These are phyloP conservation scores for Adansonia grandidieri DNA, from an alignment of 441 rosid genomes.

Conservation along the genomic window DNA sequence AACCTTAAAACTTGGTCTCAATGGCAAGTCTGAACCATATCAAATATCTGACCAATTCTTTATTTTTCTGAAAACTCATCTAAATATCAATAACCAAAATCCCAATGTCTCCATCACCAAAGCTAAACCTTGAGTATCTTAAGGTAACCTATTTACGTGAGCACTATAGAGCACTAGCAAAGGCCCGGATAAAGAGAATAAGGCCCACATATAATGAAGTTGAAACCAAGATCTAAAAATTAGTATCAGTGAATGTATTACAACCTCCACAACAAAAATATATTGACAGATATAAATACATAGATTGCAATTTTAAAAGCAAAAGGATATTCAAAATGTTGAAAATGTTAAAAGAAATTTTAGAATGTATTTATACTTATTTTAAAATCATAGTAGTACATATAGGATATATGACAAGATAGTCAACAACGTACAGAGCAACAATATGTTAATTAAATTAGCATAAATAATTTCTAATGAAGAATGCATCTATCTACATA, in stretches of 20 bases:
- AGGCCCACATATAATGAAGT: not conserved
- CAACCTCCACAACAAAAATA: constrained; percentile 5
- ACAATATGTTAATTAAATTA: not conserved
- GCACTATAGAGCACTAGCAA: not conserved
- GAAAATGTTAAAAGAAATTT: not conserved
- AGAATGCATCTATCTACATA: too few relatives aligned
- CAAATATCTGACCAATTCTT: not conserved
- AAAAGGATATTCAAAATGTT: not conserved
- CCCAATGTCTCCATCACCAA: not conserved
- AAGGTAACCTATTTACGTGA: not conserved
- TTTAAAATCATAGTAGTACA: not conserved
- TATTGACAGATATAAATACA: not conserved
- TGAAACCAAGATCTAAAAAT: not conserved
- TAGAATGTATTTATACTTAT: not conserved
- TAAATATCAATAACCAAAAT: not conserved
- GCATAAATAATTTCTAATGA: not conserved
- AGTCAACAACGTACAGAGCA: not conserved
- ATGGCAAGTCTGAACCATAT: not conserved
- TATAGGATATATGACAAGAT: not conserved
- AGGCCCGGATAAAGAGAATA: not conserved
- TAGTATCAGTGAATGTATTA: not conserved
- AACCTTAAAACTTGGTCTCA: not conserved
- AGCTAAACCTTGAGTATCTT: not conserved
- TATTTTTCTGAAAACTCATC: not conserved
- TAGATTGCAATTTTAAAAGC: not conserved